Base-by-base conservation (phyloP, 345 rosid genomes). In the Odontarrhena argentea region DNA sequence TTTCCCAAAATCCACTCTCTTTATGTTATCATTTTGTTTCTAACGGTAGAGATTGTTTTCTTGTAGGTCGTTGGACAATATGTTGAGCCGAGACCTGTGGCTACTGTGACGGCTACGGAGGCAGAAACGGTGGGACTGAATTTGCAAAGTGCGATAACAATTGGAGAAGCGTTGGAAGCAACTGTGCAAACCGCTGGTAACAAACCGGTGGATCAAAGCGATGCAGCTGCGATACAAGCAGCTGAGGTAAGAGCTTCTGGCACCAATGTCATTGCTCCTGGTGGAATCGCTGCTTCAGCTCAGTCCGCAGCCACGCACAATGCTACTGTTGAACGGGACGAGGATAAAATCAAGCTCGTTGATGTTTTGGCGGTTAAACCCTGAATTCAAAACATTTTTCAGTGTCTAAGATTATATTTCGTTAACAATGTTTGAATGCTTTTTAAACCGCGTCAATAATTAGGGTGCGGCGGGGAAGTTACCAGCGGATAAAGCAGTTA, bases 131-230 rank as follows among this genome's bases (percentile, higher is more conserved):
- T 44, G 8, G 65, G 63, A 3, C 34, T 50, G 41, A 51, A 44
- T 7, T 60, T 57, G 36, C 87, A 80, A 69, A 70, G 72, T 28
- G 71, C 77, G 1, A 77, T 85, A 44, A 85, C 92, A 0, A 84
- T 84, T 11, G 96, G 94, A 15, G 87, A 88, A 71, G 94, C 90
- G 8, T 77, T 88, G 15, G 88, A 91, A 70, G 86, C 90, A 0
- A 52, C 79, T 6, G 72, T 78, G 4, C 64, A 60, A 4, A 78
- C 79, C 0, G 82, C 77, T 3, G 87, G 82, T 35, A 61, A 72
- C 61, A 86, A 79, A 66, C 73, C 82, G 0, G 84, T 88, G 9
- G 89, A 88, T 44, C 89, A 80, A 38, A 82, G 85, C 54, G 91
- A 92, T 1, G 86, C 86, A 0, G 85, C 92, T 0, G 96, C 96